Evolutionary conservation across 768 basidiomycete species (phyloP).

Genomic region (Phanerochaete sordida): DNA sequence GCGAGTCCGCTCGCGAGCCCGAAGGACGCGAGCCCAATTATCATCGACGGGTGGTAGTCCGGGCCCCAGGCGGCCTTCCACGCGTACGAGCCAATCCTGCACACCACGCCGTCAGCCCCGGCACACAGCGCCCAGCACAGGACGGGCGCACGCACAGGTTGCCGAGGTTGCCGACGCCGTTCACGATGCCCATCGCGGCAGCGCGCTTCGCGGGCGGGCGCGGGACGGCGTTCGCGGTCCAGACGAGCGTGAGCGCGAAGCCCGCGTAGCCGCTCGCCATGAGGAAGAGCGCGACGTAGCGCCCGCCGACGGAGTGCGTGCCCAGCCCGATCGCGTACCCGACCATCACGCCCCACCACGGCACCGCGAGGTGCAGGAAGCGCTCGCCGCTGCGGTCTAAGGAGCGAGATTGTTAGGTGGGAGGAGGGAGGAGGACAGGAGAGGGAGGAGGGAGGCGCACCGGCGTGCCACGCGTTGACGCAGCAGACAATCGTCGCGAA

Average conservation of each 20-base stretch:
- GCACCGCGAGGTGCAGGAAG: slow-evolving; percentile 53
- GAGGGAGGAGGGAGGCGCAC: slow-evolving; percentile 19
- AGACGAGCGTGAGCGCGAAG: slow-evolving; percentile 47
- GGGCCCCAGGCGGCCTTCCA: slow-evolving; percentile 63
- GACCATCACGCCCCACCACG: slow-evolving; percentile 60
- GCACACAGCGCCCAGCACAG: slow-evolving; percentile 39
- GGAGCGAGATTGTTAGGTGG: no score
- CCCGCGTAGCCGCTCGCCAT: slow-evolving; percentile 56
- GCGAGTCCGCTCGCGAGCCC: slow-evolving; percentile 29
- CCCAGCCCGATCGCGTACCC: slow-evolving; percentile 60
- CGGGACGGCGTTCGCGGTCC: slow-evolving; percentile 59
- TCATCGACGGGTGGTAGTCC: slow-evolving; percentile 59
- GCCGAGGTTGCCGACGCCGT: slow-evolving; percentile 57
- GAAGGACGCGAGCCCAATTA: slow-evolving; percentile 39
- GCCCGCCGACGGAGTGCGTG: slow-evolving; percentile 45
- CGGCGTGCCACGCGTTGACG: slow-evolving; percentile 55
- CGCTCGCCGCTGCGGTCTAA: slow-evolving; percentile 58
- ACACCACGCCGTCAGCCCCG: not conserved
- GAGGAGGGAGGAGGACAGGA: not conserved
- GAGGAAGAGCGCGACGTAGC: slow-evolving; percentile 61
- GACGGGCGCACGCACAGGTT: slow-evolving; percentile 42
- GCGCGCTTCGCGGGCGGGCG: slow-evolving; percentile 55
- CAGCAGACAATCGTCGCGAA: slow-evolving; percentile 46
- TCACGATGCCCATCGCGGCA: slow-evolving; percentile 61
- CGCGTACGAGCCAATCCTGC: slow-evolving; percentile 55